Percentiles rank a stretch among this genome's conserved stretches.
Evolutionary conservation across 2,329 filamentous ascomycete species (phyloP).

Genomic region (Ilyonectria sp.): DNA sequence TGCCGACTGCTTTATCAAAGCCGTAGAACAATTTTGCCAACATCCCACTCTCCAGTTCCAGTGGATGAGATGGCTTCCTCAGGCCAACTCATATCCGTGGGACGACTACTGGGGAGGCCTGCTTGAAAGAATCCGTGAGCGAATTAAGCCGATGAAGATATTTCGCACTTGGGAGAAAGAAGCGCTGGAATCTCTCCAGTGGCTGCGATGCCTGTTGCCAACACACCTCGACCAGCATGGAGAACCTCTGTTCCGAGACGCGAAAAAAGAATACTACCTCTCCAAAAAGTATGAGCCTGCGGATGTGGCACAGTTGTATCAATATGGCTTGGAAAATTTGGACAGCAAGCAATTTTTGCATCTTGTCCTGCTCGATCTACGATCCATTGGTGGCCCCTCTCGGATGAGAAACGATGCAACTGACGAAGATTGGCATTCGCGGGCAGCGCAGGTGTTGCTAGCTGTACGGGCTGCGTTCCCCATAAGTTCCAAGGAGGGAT

Average conservation of each 20-base stretch:
- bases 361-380: constrained; percentile 32
- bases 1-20: constrained; percentile 11
- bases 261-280: constrained; percentile 33
- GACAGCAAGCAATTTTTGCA: constrained; percentile 1
- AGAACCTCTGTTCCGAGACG: constrained; percentile 37
- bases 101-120: constrained; percentile 49
- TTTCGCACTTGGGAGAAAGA: constrained; percentile 29
- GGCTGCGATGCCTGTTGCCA: constrained; percentile 22
- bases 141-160: constrained; percentile 27
- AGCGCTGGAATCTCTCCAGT: constrained; percentile 21
- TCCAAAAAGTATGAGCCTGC: constrained; percentile 32
- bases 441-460: constrained; percentile 31
- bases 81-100: constrained; percentile 39
- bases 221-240: constrained; percentile 33
- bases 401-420: constrained; percentile 32
- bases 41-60: neutral
- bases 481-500: neutral
- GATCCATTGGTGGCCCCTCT: neutral
- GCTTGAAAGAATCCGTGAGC: constrained; percentile 41
- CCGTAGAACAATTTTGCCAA: neutral
- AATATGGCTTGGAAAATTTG: constrained; percentile 28
- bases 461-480: neutral
- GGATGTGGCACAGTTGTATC: constrained; percentile 17
- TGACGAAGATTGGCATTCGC: constrained; percentile 35
- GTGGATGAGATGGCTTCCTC: constrained; percentile 22